phyloP scores from a whole-genome alignment of 1,284 basidiomycete species.

The Austroboletus rostrupii region DNA sequence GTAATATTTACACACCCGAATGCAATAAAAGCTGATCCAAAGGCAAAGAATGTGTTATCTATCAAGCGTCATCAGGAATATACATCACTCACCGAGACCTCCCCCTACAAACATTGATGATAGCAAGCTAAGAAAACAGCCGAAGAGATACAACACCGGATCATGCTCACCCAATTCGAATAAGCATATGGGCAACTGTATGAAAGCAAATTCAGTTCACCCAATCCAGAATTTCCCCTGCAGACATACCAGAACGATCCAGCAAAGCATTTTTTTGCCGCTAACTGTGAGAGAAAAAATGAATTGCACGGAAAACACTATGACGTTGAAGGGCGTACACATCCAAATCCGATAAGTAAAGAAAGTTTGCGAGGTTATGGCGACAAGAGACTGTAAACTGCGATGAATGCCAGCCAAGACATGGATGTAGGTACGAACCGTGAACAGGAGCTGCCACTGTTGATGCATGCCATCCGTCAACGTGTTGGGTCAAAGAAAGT shows the following conservation, averaged over 20 bases:
- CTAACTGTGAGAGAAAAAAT: neutral
- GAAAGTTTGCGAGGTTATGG: conserved; percentile 2
- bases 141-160: neutral
- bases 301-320: neutral
- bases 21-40: neutral
- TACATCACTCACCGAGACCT: conserved; percentile 1
- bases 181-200: conserved; percentile 1
- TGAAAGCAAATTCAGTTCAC: neutral
- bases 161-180: conserved; percentile 6
- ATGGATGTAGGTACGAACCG: neutral
- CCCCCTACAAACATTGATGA: neutral
- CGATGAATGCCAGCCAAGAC: neutral
- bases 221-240: neutral
- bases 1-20: neutral
- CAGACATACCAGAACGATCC: conserved; percentile 1
- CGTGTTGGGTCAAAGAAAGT: neutral
- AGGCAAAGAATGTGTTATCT: neutral
- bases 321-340: conserved; percentile 1
- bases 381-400: neutral
- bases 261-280: conserved; percentile 1
- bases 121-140: neutral
- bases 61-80: neutral
- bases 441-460: conserved; percentile 3
- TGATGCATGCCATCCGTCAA: neutral
- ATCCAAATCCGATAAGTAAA: conserved; percentile 8